Conservation (phyloP, 495 filamentous ascomycete genomes). For the Copromyces sp. region DNA sequence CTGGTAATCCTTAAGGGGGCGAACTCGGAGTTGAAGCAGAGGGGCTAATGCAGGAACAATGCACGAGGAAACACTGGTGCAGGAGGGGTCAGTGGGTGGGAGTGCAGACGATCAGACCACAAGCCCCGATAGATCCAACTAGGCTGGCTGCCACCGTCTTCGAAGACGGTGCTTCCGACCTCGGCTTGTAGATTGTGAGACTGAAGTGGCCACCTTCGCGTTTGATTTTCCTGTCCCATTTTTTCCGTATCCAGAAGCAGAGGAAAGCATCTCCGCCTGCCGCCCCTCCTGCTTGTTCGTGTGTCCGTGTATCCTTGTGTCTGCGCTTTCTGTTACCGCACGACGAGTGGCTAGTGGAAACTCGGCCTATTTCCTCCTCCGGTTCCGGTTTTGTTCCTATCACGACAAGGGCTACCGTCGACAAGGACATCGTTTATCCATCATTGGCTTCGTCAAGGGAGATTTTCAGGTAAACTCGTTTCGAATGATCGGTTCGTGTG, state of each 20-base stretch:
- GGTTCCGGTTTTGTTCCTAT: background rate
- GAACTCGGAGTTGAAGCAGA: background rate
- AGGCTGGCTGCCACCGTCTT: background rate
- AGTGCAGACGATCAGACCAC: background rate
- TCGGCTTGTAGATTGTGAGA: background rate
- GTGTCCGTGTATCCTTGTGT: background rate
- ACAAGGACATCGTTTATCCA: background rate
- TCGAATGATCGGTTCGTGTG: background rate
- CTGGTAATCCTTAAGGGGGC: background rate
- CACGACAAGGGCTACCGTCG: rapidly evolving
- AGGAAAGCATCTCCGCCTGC: background rate
- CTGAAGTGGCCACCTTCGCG: background rate
- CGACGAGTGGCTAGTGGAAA: background rate
- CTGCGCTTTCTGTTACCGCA: background rate
- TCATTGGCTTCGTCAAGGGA: background rate
- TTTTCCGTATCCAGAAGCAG: background rate
- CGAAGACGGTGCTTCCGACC: background rate
- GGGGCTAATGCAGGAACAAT: background rate
- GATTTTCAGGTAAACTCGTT: background rate
- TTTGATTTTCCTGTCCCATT: background rate
- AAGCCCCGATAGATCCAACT: no score
- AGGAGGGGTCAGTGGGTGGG: background rate
- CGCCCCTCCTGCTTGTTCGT: background rate
- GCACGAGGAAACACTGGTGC: background rate
- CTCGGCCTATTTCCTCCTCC: background rate